Base-by-base conservation (phyloP, 2,329 filamentous ascomycete species). In the Stachybotrys elegans region DNA sequence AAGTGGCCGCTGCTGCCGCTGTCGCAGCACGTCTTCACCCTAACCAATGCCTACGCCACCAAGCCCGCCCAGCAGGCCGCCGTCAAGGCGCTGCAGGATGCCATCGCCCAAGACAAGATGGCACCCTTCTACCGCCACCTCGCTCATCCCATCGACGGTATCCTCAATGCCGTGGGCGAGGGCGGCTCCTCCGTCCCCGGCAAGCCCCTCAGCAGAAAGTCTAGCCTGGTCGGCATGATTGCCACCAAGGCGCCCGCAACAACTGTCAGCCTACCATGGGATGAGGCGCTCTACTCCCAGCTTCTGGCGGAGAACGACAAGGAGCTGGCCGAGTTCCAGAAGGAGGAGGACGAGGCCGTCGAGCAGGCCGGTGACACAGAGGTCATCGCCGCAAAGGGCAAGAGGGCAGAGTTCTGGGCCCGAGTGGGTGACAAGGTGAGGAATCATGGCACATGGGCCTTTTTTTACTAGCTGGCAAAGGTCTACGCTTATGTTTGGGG, bases 361-460 rank as follows among this genome's bases (percentile, higher is more conserved):
- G 93, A 98, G 76, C 91, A 94, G 68, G 92, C 92, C 48, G 93
- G 93, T 44, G 93, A 98, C 60, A 96, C 89, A 12, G 93, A 98
- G 71, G 83, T 98, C 52, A 84, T 92, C 69, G 88, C 89, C 44
- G 93, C 91, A 53, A 83, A 87, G 68, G 91, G 91, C 55, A 97
- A 97, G 78, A 80, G 91, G 58, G 93, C 93, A 48, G 93, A 98
- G 67, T 94, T 95, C 67, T 96, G 88, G 79, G 92, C 94, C 48
- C 82, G 89, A 54, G 88, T 97, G 51, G 92, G 91, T 56, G 93
- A 98, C 72, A 97, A 97, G 84, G 90, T 91, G 67, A 50, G 65
- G 53, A n/a, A 6, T 29, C 20, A 20, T 14, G 11, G 12, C 23
- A n/a, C 6, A 2, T 20, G 17, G 34, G 14, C 3, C n/a, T 36